Evolutionary conservation across 2,329 filamentous ascomycete genomes (phyloP).

Genomic region (Cladosporium sp.): DNA sequence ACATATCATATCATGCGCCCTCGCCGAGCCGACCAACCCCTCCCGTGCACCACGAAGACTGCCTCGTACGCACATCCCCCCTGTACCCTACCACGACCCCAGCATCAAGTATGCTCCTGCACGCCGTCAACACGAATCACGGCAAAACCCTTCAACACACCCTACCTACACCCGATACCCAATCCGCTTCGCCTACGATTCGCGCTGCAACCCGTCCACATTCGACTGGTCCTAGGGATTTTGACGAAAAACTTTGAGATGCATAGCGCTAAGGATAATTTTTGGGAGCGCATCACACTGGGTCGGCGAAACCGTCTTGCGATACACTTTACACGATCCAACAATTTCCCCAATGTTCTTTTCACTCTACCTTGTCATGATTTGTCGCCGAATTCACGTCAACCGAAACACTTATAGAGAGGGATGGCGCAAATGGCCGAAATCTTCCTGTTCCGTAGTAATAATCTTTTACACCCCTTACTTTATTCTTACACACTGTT

Average conservation of each 20-base stretch:
- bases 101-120: slow-evolving; percentile 1
- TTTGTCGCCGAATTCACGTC: neutral
- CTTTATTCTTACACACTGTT: neutral
- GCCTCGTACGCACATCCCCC: slow-evolving; percentile 7
- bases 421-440: neutral
- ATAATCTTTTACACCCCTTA: neutral
- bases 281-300: neutral
- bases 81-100: slow-evolving; percentile 2
- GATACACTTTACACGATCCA: slow-evolving; percentile 6
- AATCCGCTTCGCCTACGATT: neutral
- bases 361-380: neutral
- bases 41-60: slow-evolving; percentile 5
- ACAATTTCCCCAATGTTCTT: neutral
- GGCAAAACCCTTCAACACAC: neutral
- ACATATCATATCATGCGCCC: neutral
- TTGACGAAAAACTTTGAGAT: neutral
- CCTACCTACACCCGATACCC: neutral
- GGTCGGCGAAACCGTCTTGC: neutral
- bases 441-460: neutral
- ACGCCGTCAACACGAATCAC: slow-evolving; percentile 2
- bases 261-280: neutral
- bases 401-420: neutral
- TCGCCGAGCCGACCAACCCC: slow-evolving; percentile 3
- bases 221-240: neutral
- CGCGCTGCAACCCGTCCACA: neutral